These are phyloP conservation scores for Omphalotus olearius DNA, from an alignment of 1,284 basidiomycete genomes.

Conservation along the genomic window DNA sequence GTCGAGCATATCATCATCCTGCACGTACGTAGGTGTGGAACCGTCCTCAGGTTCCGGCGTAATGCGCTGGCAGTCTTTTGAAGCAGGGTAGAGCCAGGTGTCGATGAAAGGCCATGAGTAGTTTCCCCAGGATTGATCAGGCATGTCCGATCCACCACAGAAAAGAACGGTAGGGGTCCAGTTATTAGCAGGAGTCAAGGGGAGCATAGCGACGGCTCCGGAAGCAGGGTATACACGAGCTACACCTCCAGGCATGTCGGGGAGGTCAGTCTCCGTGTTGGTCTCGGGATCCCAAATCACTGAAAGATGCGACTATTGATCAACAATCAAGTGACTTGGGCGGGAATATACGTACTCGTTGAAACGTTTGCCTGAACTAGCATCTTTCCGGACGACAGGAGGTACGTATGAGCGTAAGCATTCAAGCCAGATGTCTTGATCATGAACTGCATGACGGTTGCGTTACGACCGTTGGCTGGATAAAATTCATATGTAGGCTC, in stretches of 20 bases:
- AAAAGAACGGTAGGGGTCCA: constrained; percentile 76
- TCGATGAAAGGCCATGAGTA: constrained; percentile 51
- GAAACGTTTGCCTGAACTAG: constrained; percentile 85
- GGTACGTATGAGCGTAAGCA: constrained; percentile 82
- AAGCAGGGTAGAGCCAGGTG: constrained; percentile 62
- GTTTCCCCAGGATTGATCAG: constrained; percentile 55
- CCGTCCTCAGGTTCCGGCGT: constrained; percentile 12
- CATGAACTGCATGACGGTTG: constrained; percentile 75
- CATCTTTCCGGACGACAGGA: constrained; percentile 81
- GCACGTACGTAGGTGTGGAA: constrained; percentile 30
- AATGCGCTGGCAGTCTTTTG: constrained; percentile 42
- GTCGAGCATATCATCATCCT: constrained; percentile 73
- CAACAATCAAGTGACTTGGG: constrained; percentile 5
- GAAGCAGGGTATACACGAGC: constrained; percentile 36
- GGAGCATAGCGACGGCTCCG: constrained; percentile 79
- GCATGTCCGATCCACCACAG: constrained; percentile 73
- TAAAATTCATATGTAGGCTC: constrained; percentile 80
- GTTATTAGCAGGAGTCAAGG: constrained; percentile 77
- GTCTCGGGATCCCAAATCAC: constrained; percentile 27
- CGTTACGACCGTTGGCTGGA: constrained; percentile 53
- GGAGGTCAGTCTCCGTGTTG: constrained; percentile 47
- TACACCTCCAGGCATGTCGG: constrained; percentile 49
- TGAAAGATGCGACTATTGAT: constrained; percentile 17
- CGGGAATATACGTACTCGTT: constrained; percentile 45
- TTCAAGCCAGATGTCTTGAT: constrained; percentile 83